Conservation (phyloP, 805 yeast genomes). For the Ogataea sp. region DNA sequence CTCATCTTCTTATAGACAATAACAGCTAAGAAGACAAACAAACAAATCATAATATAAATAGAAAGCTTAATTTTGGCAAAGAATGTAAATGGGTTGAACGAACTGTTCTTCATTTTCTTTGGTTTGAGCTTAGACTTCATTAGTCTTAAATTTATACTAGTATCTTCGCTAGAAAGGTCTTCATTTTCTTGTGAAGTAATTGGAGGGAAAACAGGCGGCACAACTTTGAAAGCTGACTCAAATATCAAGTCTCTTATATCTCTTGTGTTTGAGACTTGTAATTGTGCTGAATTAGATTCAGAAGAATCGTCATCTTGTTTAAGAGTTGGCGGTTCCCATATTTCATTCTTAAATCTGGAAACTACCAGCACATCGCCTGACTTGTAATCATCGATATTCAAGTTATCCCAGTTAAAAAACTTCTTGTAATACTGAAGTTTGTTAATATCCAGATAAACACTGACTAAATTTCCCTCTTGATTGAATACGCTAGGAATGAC, state of each 20-base stretch:
- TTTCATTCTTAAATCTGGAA: constrained; percentile 23
- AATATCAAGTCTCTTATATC: constrained; percentile 3
- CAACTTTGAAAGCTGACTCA: neutral
- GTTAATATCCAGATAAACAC: constrained; percentile 42
- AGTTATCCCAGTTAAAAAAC: constrained; percentile 27
- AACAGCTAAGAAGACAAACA: neutral
- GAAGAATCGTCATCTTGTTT: constrained; percentile 7
- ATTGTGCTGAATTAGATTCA: constrained; percentile 4
- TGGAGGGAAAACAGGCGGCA: neutral
- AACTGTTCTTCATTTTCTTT: neutral
- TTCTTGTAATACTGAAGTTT: constrained; percentile 14
- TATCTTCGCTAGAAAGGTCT: neutral
- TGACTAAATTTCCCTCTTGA: constrained; percentile 30
- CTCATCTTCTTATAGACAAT: neutral
- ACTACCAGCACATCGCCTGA: constrained; percentile 54
- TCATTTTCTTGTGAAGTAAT: neutral
- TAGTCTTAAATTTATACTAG: neutral
- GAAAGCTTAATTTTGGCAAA: neutral
- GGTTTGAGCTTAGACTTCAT: neutral
- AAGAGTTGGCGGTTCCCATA: constrained; percentile 10
- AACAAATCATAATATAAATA: neutral
- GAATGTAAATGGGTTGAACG: neutral
- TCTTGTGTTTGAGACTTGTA: neutral
- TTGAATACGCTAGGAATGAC: constrained; percentile 35
- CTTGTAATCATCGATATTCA: constrained; percentile 23